Conservation (phyloP, 2,329 filamentous ascomycete species). For the Cytospora leucostoma region DNA sequence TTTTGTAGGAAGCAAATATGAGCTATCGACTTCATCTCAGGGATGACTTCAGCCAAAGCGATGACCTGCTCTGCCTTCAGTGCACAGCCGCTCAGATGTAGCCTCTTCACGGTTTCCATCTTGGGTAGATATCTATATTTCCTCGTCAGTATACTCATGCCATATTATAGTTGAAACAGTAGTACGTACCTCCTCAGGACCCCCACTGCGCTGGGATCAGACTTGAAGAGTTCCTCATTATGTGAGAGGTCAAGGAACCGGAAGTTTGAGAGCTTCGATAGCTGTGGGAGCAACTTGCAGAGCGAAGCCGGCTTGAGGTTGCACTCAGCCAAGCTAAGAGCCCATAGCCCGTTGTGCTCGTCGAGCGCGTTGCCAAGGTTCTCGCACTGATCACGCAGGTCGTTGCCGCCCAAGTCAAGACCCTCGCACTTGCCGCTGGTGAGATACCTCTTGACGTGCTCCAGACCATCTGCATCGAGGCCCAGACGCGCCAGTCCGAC, state of each 20-base stretch:
- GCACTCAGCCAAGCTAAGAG: slow-evolving; percentile 83
- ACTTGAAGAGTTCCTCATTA: slow-evolving; percentile 77
- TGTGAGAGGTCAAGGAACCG: slow-evolving; percentile 92
- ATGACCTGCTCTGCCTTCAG: slow-evolving; percentile 88
- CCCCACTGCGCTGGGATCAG: slow-evolving; percentile 70
- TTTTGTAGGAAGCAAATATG: slow-evolving; percentile 90
- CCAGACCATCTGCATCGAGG: slow-evolving; percentile 71
- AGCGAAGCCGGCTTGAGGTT: slow-evolving; percentile 74
- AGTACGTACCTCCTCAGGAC: slow-evolving; percentile 70
- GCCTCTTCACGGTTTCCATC: slow-evolving; percentile 73
- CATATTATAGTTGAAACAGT: not conserved
- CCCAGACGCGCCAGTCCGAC: slow-evolving; percentile 83
- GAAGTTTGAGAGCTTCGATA: slow-evolving; percentile 71
- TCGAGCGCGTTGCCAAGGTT: slow-evolving; percentile 54
- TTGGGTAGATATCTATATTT: slow-evolving; percentile 69
- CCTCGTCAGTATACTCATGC: not conserved
- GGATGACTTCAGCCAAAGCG: slow-evolving; percentile 84
- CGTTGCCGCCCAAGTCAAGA: slow-evolving; percentile 85
- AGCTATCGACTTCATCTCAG: slow-evolving; percentile 77
- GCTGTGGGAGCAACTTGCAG: slow-evolving; percentile 71
- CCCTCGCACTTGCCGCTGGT: slow-evolving; percentile 78
- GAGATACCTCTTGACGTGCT: slow-evolving; percentile 76
- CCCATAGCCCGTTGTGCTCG: slow-evolving; percentile 66
- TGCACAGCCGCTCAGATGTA: slow-evolving; percentile 83
- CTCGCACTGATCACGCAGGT: slow-evolving; percentile 59